Evolutionary conservation across 331 rosid species (phyloP).

Genomic region (Prunus yedoensis): DNA sequence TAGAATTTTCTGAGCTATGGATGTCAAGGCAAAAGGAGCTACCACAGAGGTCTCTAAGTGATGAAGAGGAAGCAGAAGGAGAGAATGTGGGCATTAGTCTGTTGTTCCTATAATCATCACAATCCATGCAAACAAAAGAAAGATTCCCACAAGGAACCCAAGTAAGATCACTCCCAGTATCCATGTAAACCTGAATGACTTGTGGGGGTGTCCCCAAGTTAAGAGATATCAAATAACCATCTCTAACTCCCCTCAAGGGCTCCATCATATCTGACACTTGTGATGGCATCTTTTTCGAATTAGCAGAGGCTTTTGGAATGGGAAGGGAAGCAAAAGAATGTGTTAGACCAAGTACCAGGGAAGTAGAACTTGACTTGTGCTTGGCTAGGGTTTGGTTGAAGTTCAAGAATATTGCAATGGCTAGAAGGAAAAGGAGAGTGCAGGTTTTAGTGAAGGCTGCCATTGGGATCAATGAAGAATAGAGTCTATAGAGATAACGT

Average conservation of each 20-base stretch:
- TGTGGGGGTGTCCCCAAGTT: conserved; percentile 53
- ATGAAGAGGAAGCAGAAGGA: conserved; percentile 47
- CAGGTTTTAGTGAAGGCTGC: conserved; percentile 1
- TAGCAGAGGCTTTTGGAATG: conserved; percentile 21
- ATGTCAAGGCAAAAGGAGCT: conserved; percentile 42
- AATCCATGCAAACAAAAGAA: conserved; percentile 47
- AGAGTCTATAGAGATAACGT: neutral
- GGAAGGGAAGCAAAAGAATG: conserved; percentile 35
- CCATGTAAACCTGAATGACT: conserved; percentile 49
- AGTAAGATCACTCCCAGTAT: conserved; percentile 59
- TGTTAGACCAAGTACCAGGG: conserved; percentile 41
- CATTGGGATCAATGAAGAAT: conserved; percentile 11
- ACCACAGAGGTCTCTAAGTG: conserved; percentile 44
- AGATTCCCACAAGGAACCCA: conserved; percentile 63
- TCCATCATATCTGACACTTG: conserved; percentile 32
- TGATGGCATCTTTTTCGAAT: conserved; percentile 17
- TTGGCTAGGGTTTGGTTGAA: conserved; percentile 25
- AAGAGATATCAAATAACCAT: conserved; percentile 49
- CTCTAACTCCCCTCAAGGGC: conserved; percentile 49
- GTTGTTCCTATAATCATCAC: conserved; percentile 33
- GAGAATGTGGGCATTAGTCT: conserved; percentile 28
- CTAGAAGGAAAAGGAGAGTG: conserved; percentile 14
- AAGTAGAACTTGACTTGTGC: neutral
- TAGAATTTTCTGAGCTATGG: conserved; percentile 50
- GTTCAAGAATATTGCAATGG: conserved; percentile 11